These are phyloP conservation scores for Phalaenopsis equestris DNA, from an alignment of 106 monocot genomes.

Conservation along the genomic window DNA sequence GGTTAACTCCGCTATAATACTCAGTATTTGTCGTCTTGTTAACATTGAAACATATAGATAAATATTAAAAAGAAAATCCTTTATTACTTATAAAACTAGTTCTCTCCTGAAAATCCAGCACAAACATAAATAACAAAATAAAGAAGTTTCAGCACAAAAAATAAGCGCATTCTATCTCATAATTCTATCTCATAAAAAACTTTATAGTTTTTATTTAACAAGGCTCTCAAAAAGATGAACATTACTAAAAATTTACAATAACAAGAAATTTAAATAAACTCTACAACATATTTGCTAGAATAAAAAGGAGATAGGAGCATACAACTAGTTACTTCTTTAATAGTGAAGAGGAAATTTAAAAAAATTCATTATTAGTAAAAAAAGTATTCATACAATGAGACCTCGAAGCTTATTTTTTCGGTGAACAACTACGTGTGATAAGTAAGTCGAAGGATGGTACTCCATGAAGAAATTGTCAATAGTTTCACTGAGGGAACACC, in stretches of 20 bases:
- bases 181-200: neutral
- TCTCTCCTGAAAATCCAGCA: too few relatives aligned
- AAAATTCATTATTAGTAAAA: neutral
- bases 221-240: neutral
- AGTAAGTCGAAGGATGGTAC: slow-evolving; percentile 69
- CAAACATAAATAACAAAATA: neutral
- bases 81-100: neutral
- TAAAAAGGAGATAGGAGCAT: neutral
- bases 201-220: neutral
- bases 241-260: neutral
- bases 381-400: slow-evolving; percentile 58
- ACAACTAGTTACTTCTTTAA: neutral
- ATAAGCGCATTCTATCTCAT: neutral
- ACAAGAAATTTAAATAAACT: neutral
- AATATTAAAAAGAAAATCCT: neutral
- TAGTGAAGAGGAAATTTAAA: neutral
- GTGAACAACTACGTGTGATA: slow-evolving; percentile 61
- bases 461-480: slow-evolving; percentile 79
- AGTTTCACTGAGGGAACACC: slow-evolving; percentile 39
- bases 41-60: neutral
- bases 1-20: too few relatives aligned
- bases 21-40: neutral
- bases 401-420: slow-evolving; percentile 68
- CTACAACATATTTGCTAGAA: neutral
- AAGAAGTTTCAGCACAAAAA: neutral